These are phyloP conservation scores for Zoysia pacifica DNA, from an alignment of 176 grass and related monocot genomes.

Conservation along the genomic window DNA sequence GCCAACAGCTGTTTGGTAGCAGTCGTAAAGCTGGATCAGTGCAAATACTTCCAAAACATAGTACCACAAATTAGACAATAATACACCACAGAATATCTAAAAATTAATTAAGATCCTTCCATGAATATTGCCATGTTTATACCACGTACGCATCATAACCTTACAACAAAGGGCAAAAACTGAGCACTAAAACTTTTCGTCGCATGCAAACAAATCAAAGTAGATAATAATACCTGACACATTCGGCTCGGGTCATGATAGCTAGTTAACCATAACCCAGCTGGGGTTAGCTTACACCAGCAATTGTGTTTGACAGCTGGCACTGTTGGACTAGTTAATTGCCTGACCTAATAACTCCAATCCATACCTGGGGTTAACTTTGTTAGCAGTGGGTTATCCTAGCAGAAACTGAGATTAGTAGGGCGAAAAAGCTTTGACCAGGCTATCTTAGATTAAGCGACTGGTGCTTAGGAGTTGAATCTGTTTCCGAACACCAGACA, in stretches of 20 bases:
- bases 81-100: background rate
- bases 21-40: conserved; percentile 11
- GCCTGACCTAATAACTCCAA: too few species aligned
- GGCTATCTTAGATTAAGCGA: too few species aligned
- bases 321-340: too few species aligned
- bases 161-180: background rate
- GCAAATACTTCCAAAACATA: conserved; percentile 26
- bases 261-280: background rate
- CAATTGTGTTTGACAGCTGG: too few species aligned
- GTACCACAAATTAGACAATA: conserved; percentile 1
- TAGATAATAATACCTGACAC: background rate
- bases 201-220: conserved; percentile 4
- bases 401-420: too few species aligned
- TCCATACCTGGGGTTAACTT: too few species aligned
- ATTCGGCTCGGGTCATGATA: background rate
- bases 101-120: background rate
- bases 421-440: too few species aligned
- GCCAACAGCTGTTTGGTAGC: background rate
- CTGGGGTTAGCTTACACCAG: background rate
- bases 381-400: too few species aligned
- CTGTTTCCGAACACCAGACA: too few species aligned
- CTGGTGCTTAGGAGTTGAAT: too few species aligned
- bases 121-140: background rate
- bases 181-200: background rate
- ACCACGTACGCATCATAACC: conserved; percentile 1